These are phyloP conservation scores for Oryza brachyantha DNA, from an alignment of 176 grass and related monocot species.

Conservation along the genomic window DNA sequence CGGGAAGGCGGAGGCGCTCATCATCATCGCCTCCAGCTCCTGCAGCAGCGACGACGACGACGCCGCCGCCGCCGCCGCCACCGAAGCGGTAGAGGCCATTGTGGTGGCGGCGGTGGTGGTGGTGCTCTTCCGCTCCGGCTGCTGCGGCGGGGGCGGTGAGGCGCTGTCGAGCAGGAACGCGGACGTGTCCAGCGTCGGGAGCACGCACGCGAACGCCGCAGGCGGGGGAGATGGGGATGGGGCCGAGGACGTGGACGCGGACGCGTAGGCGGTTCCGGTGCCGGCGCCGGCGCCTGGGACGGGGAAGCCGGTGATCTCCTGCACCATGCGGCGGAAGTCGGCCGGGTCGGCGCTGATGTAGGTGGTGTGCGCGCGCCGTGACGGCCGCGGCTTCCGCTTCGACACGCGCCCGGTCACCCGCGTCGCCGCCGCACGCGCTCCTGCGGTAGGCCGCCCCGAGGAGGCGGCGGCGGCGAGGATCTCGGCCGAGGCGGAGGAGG, in stretches of 20 bases:
- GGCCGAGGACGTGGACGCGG: no score
- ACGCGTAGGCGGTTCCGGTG: neutral
- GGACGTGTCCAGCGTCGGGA: slow-evolving; percentile 59
- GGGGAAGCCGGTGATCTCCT: slow-evolving; percentile 48
- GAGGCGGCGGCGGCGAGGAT: slow-evolving; percentile 8
- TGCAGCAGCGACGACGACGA: slow-evolving; percentile 11
- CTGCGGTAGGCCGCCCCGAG: neutral
- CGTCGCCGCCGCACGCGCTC: neutral
- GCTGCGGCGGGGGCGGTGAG: neutral
- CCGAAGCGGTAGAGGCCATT: neutral
- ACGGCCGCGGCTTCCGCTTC: slow-evolving; percentile 33
- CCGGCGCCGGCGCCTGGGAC: neutral
- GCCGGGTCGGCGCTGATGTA: slow-evolving; percentile 48
- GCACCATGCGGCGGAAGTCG: slow-evolving; percentile 57
- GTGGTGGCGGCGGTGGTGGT: neutral
- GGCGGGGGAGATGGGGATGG: neutral
- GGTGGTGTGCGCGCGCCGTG: slow-evolving; percentile 37
- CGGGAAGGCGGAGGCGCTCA: slow-evolving; percentile 16
- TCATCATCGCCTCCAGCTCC: slow-evolving; percentile 37
- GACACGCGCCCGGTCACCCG: slow-evolving; percentile 22
- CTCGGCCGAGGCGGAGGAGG: slow-evolving; percentile 38
- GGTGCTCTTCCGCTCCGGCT: neutral
- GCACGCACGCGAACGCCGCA: neutral
- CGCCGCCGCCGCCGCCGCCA: neutral
- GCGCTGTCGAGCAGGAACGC: slow-evolving; percentile 40